These are phyloP conservation scores for Cutaneotrichosporon arboriforme DNA, from an alignment of 1,284 basidiomycete species.

Conservation along the genomic window DNA sequence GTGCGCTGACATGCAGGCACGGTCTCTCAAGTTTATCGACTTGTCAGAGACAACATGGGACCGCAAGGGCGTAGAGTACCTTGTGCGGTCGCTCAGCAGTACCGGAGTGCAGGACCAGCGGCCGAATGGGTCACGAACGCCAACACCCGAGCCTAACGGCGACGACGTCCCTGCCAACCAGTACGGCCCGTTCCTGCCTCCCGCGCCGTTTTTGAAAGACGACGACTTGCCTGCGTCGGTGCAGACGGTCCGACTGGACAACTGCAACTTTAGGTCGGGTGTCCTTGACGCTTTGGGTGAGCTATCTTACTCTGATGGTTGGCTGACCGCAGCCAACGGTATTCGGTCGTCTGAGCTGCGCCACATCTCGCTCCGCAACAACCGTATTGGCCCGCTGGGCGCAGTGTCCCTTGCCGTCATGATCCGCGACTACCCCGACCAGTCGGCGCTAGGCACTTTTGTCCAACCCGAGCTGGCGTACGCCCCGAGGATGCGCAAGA, in stretches of 20 bases:
- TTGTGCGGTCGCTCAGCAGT: constrained; percentile 62
- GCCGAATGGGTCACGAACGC: not conserved
- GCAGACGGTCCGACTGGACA: constrained; percentile 74
- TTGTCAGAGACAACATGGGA: constrained; percentile 82
- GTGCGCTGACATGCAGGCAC: constrained; percentile 53
- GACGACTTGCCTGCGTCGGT: constrained; percentile 44
- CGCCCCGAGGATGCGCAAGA: constrained; percentile 4
- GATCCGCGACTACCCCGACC: constrained; percentile 88
- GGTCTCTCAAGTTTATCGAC: constrained; percentile 74
- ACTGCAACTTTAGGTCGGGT: constrained; percentile 65
- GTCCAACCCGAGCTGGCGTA: not conserved
- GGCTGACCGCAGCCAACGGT: constrained; percentile 57
- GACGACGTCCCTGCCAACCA: constrained; percentile 11
- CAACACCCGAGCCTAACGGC: not conserved
- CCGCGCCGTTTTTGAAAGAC: constrained; percentile 37
- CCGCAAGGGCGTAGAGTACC: constrained; percentile 72
- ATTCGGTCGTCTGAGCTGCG: constrained; percentile 74
- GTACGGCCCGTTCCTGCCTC: constrained; percentile 36
- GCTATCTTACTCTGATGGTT: not conserved
- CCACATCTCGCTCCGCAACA: constrained; percentile 80
- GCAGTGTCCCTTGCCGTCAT: constrained; percentile 88
- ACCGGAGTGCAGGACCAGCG: constrained; percentile 4
- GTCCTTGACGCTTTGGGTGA: constrained; percentile 61
- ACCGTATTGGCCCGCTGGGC: constrained; percentile 72
- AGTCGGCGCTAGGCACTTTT: constrained; percentile 28